These are phyloP conservation scores for Penicillium polonicum DNA, from an alignment of 2,329 filamentous ascomycete species.

Conservation along the genomic window DNA sequence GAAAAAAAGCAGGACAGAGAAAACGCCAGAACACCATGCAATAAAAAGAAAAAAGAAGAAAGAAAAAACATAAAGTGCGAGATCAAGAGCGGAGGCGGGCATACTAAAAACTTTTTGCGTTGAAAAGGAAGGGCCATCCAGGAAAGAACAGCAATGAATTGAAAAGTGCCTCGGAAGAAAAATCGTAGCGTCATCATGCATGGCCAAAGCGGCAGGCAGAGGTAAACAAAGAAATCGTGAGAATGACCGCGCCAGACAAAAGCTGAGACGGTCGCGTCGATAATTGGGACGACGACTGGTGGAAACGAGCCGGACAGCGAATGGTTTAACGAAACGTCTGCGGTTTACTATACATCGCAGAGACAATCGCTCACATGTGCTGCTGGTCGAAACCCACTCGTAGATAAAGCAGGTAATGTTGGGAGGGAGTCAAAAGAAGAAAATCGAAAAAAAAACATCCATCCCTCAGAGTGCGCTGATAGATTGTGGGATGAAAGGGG, in stretches of 20 bases:
- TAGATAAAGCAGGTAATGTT: constrained; percentile 3
- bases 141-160: constrained; percentile 18
- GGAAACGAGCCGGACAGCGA: not conserved
- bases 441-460: not conserved
- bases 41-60: constrained; percentile 3
- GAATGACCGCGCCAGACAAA: constrained; percentile 10
- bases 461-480: constrained; percentile 21
- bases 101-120: constrained; percentile 24
- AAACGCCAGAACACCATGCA: constrained; percentile 28
- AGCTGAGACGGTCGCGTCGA: constrained; percentile 15
- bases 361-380: constrained; percentile 18
- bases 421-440: not conserved
- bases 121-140: constrained; percentile 16
- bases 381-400: constrained; percentile 7
- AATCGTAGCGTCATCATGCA: constrained; percentile 26
- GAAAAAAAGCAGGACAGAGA: constrained; percentile 13
- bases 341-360: constrained; percentile 41
- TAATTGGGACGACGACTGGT: constrained; percentile 15
- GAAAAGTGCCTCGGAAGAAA: constrained; percentile 27
- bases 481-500: constrained; percentile 13
- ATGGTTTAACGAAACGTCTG: constrained; percentile 20
- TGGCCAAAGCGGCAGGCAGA: constrained; percentile 12
- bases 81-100: constrained; percentile 16
- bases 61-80: constrained; percentile 1
- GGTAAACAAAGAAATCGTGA: constrained; percentile 8